Evolutionary conservation across 2,329 filamentous ascomycete species (phyloP).

Genomic region (Aspergillus tanneri): DNA sequence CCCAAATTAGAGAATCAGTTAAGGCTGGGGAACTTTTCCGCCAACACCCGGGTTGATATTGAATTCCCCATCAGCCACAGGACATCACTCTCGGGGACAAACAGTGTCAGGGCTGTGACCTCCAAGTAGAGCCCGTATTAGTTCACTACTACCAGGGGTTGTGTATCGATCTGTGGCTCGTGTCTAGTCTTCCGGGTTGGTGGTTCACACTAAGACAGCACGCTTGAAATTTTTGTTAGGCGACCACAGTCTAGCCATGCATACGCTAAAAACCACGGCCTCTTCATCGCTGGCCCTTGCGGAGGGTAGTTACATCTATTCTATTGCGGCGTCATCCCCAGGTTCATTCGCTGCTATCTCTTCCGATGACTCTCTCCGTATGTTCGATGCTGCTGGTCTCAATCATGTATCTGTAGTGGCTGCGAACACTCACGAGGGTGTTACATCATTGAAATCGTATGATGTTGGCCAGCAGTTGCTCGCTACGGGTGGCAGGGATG

Average conservation of each 20-base stretch:
- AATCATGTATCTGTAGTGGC: slow-evolving; percentile 31
- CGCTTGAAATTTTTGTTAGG: neutral
- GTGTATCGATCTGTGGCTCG: slow-evolving; percentile 4
- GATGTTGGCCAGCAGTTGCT: slow-evolving; percentile 28
- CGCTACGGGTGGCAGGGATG: slow-evolving; percentile 43
- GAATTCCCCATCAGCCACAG: slow-evolving; percentile 4
- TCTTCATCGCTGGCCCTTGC: slow-evolving; percentile 42
- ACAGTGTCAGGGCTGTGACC: neutral
- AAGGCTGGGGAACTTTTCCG: slow-evolving; percentile 1
- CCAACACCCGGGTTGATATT: slow-evolving; percentile 7
- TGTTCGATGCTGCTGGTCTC: slow-evolving; percentile 40
- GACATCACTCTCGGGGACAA: slow-evolving; percentile 1
- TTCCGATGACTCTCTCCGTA: slow-evolving; percentile 47
- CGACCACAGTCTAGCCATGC: slow-evolving; percentile 26
- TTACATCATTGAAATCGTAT: slow-evolving; percentile 40
- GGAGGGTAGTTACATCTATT: slow-evolving; percentile 45
- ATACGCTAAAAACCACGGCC: slow-evolving; percentile 33
- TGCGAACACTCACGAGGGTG: slow-evolving; percentile 35
- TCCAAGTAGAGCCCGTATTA: slow-evolving; percentile 1
- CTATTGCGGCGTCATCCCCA: slow-evolving; percentile 31
- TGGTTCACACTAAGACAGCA: too few relatives aligned
- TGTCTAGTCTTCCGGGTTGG: neutral
- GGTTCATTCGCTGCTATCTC: slow-evolving; percentile 43
- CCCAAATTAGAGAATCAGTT: slow-evolving; percentile 6
- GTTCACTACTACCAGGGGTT: neutral